Percentiles rank a stretch among this genome's conserved stretches.
Conservation (phyloP, 2,329 filamentous ascomycete species). For the Cryphonectria radicalis region DNA sequence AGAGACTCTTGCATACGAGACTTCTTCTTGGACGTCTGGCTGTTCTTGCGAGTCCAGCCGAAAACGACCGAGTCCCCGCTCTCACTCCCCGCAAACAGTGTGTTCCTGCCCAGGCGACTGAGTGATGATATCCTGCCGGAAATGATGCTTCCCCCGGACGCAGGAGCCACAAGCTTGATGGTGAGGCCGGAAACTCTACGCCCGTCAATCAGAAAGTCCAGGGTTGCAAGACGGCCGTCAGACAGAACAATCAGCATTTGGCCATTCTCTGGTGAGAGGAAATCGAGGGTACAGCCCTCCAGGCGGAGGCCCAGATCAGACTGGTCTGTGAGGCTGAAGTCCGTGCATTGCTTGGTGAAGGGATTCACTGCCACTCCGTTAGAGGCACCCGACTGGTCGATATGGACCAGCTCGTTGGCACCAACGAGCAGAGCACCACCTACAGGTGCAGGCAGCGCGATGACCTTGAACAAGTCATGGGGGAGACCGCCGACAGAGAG, state of each 20-base stretch:
- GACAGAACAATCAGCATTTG: slow-evolving; percentile 84
- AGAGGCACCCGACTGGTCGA: slow-evolving; percentile 93
- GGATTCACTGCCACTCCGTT: slow-evolving; percentile 92
- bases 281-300: slow-evolving; percentile 79
- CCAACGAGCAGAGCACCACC: slow-evolving; percentile 88
- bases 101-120: slow-evolving; percentile 67
- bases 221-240: slow-evolving; percentile 72
- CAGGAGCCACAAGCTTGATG: slow-evolving; percentile 66
- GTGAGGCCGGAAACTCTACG: slow-evolving; percentile 86
- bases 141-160: slow-evolving; percentile 67
- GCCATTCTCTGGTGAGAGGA: slow-evolving; percentile 74
- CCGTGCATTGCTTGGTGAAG: slow-evolving; percentile 80
- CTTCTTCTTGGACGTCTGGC: slow-evolving; percentile 65
- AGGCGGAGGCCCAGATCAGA: slow-evolving; percentile 78
- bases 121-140: slow-evolving; percentile 70
- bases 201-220: slow-evolving; percentile 87
- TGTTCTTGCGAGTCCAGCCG: slow-evolving; percentile 74
- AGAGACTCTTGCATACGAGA: slow-evolving; percentile 60
- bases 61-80: slow-evolving; percentile 80
- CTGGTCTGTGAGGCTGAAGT: slow-evolving; percentile 86
- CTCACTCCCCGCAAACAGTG: slow-evolving; percentile 85
- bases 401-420: slow-evolving; percentile 87
- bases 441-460: slow-evolving; percentile 82
- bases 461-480: slow-evolving; percentile 81
- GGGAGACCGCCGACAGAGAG: slow-evolving; percentile 84